Evolutionary conservation across 345 rosid genomes (phyloP), one percentile per base, ranked within the genome.

Genomic region (Turnera subulata): DNA sequence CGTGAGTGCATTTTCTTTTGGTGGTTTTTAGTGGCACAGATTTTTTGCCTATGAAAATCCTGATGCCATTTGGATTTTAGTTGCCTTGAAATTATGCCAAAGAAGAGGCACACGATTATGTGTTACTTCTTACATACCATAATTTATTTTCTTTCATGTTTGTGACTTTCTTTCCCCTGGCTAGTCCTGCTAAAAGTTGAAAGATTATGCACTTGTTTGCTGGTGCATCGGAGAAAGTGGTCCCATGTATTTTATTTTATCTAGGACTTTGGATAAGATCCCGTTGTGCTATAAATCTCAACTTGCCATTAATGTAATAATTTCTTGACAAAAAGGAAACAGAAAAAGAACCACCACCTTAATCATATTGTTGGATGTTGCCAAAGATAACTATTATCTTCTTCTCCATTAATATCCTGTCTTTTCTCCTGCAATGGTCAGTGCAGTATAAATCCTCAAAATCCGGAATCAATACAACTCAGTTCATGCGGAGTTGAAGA

Each of bases 71-170:
- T 37, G 23, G 5, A 17, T 18, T 20, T 6, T 6, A 19, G 17
- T 53, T 53, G 5, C 65, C 76, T 86, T 33, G 89, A 81, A 75
- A 83, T 81, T 64, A 55, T 86, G 26, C 74, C 79, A 53, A 86
- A 86, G 71, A 68, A 85, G 59, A 6, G 83, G n/a, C n/a, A n/a
- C n/a, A 5, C 6, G 16, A 33, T n/a, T n/a, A n/a, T n/a, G n/a
- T n/a, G n/a, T n/a, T n/a, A n/a, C n/a, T n/a, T n/a, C 35, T 29
- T 8, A 29, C 35, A 29, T 29, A 29, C 35, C 35, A 29, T 29
- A 29, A 29, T 29, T 29, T 3, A 3, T 29, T 29, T 29, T 8
- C 8, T 29, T 29, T 8, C 19, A 40, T 40, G 18, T 12, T 35
- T 9, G 16, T 4, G 26, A 37, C 16, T 53, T 20, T 53, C 39